phyloP scores from a whole-genome alignment of 2,329 filamentous ascomycete species.

The Emergomyces orientalis region DNA sequence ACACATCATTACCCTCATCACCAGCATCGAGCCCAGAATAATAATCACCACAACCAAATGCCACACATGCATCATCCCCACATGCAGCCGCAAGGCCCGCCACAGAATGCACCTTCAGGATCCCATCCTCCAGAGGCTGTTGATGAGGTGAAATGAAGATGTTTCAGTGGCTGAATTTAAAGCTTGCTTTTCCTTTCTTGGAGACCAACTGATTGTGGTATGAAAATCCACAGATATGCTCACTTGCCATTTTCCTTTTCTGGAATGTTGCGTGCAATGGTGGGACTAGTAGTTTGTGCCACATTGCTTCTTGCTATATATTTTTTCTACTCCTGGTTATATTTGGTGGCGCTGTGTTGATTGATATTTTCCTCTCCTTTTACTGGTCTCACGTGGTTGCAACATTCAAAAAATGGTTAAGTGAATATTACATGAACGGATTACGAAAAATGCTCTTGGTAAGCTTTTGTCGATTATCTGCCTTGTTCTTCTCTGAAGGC shows the following conservation, averaged over 20 bases:
- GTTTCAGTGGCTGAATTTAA: not conserved
- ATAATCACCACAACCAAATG: conserved; percentile 47
- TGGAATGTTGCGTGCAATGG: conserved; percentile 7
- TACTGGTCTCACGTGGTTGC: conserved; percentile 10
- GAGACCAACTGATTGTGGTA: not conserved
- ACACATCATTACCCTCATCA: conserved; percentile 52
- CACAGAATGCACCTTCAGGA: conserved; percentile 25
- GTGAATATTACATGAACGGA: conserved; percentile 3
- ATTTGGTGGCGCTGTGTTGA: conserved; percentile 6
- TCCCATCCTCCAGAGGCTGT: conserved; percentile 35
- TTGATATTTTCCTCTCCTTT: conserved; percentile 3
- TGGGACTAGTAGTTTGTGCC: conserved; percentile 6
- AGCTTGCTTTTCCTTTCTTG: not conserved
- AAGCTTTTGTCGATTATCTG: not conserved
- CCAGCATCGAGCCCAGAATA: conserved; percentile 48
- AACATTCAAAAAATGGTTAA: conserved; percentile 8
- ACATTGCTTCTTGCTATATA: conserved; percentile 2
- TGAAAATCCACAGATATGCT: not conserved
- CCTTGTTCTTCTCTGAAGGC: not conserved
- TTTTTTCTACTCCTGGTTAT: conserved; percentile 2
- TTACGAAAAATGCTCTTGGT: not conserved
- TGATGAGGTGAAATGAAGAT: conserved; percentile 42
- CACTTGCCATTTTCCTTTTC: conserved; percentile 1
- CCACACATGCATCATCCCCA: conserved; percentile 37
- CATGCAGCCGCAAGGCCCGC: conserved; percentile 24